Evolutionary conservation across 2,329 filamentous ascomycete genomes (phyloP).

Genomic region (Amauroascus niger): DNA sequence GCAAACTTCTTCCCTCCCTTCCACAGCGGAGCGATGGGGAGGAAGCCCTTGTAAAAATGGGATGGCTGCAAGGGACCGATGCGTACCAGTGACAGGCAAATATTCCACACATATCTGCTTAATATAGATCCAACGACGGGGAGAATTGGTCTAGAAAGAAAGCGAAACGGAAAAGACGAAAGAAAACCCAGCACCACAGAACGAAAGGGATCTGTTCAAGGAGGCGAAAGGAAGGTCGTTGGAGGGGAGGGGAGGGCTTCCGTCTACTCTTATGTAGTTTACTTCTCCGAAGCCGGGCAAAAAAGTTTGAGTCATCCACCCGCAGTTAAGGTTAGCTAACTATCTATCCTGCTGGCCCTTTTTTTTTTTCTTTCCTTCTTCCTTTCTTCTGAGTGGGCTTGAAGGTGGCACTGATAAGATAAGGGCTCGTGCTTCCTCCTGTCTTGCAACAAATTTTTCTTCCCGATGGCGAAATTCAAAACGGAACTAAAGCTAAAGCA

Average conservation of each 20-base stretch:
- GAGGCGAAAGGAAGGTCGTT: constrained; percentile 21
- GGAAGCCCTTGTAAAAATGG: not conserved
- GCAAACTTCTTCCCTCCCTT: not conserved
- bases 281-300: constrained; percentile 9
- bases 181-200: constrained; percentile 18
- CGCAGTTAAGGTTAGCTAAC: too few relatives aligned
- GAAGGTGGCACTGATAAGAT: constrained; percentile 23
- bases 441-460: not conserved
- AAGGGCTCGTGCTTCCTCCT: constrained; percentile 13
- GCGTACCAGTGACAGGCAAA: constrained; percentile 87
- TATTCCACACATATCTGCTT: constrained; percentile 79
- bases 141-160: constrained; percentile 19
- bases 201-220: constrained; percentile 20
- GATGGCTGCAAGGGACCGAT: constrained; percentile 14
- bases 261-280: constrained; percentile 2
- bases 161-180: constrained; percentile 11
- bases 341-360: too few relatives aligned
- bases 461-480: constrained; percentile 3
- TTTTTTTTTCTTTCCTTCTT: too few relatives aligned
- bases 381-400: constrained; percentile 3
- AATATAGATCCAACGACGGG: constrained; percentile 2
- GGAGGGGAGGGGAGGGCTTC: not conserved
- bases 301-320: constrained; percentile 15
- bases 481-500: too few relatives aligned
- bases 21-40: not conserved